These are phyloP conservation scores for Tetrapisispora fleetii DNA, from an alignment of 805 yeast species.

Conservation along the genomic window DNA sequence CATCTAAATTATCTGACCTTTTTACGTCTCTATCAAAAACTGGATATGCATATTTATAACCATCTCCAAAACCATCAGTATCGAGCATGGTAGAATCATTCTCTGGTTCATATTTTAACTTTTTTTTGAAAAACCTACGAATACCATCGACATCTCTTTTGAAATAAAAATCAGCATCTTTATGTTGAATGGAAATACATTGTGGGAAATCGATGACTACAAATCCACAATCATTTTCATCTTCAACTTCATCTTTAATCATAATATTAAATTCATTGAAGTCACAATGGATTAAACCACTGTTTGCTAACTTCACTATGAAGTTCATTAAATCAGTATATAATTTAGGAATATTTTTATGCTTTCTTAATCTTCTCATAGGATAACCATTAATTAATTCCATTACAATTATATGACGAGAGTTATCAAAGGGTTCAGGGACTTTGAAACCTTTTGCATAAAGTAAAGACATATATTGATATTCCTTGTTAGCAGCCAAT, in stretches of 20 bases:
- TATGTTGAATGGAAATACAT: slow-evolving; percentile 87
- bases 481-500: slow-evolving; percentile 89
- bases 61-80: slow-evolving; percentile 73
- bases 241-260: slow-evolving; percentile 48
- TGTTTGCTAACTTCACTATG: slow-evolving; percentile 70
- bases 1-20: slow-evolving; percentile 63
- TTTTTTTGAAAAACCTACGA: slow-evolving; percentile 68
- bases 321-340: slow-evolving; percentile 84
- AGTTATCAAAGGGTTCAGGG: slow-evolving; percentile 80
- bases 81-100: slow-evolving; percentile 65
- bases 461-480: slow-evolving; percentile 72
- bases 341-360: slow-evolving; percentile 55
- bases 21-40: slow-evolving; percentile 65
- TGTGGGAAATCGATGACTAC: slow-evolving; percentile 98
- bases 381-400: slow-evolving; percentile 83
- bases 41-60: slow-evolving; percentile 69
- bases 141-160: slow-evolving; percentile 91
- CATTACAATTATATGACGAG: slow-evolving; percentile 91
- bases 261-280: slow-evolving; percentile 94
- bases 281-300: slow-evolving; percentile 94
- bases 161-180: slow-evolving; percentile 79
- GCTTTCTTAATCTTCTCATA: slow-evolving; percentile 72
- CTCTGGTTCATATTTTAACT: slow-evolving; percentile 62
- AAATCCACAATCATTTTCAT: slow-evolving; percentile 51
- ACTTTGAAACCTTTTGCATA: slow-evolving; percentile 70